Evolutionary conservation across 352 stramenopile species (phyloP), one percentile per base, ranked within the genome.

Genomic region (Lagenidium sp.): DNA sequence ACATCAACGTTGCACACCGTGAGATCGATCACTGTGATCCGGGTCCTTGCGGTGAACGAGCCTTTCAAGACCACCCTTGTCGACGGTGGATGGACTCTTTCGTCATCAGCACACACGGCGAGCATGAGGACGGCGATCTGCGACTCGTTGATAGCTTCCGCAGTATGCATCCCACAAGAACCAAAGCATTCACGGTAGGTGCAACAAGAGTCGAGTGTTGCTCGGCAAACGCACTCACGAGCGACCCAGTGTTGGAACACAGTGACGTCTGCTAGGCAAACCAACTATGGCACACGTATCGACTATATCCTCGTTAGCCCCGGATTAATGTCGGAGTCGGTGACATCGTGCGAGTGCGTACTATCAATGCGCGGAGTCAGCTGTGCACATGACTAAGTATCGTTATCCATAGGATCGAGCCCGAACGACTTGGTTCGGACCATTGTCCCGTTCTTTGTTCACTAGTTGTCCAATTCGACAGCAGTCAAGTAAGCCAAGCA

Each of bases 271-370:
- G 85, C 79, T 12, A 68, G 87, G 8, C 65, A 91, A 51, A 96
- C 82, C 51, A 97, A 97, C 56, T 96, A 86, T 37, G 87, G 87
- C 41, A 85, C 78, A 18, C 79, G 87, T 29, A 91, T 97, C 44
- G 87, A 97, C 57, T 96, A 96, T 43, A 85, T 97, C 37, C 60
- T 96, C 16, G 60, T 81, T 3, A 77, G 88, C n/a, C 41, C 48
- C 0, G 26, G 19, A 15, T 63, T 95, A 29, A 35, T 85, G 37
- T 42, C 61, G 16, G 51, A 68, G 8, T 74, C 41, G 16, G 46
- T 76, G 25, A 61, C 47, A 15, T 65, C 60, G 12, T 91, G 63
- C 75, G 82, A 61, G 83, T 88, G 55, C 41, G 59, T 38, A 15
- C 51, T n/a, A n/a, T n/a, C n/a, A n/a, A n/a, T n/a, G n/a, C n/a